A percentile compares a stretch with the other conserved stretches of the same genome.
Evolutionary conservation across 306 rosid species (phyloP).

Genomic region (Casuarina cunninghamiana): DNA sequence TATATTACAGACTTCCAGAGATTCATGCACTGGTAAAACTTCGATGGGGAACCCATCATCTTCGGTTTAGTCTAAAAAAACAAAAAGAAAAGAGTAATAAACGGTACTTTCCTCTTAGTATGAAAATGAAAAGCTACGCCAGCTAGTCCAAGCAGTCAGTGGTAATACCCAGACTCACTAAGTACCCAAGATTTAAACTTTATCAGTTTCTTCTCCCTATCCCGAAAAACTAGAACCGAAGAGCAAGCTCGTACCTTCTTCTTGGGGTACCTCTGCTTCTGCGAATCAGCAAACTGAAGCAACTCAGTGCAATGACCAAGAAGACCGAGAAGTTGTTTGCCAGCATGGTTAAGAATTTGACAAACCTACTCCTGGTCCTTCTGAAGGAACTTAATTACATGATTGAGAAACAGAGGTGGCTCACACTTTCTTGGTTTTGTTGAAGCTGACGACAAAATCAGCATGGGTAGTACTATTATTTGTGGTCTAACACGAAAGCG

Average conservation of each 20-base stretch:
- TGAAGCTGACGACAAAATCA: neutral
- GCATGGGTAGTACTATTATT: neutral
- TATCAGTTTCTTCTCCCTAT: slow-evolving; percentile 14
- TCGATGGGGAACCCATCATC: neutral
- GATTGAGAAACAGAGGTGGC: neutral
- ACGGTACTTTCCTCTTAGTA: no score
- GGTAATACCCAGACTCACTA: neutral
- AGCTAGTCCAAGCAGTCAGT: neutral
- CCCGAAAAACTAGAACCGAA: slow-evolving; percentile 1
- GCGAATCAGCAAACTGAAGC: slow-evolving; percentile 46
- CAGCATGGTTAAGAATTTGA: slow-evolving; percentile 35
- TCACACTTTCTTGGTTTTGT: neutral
- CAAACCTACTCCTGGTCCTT: neutral
- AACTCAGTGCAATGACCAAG: slow-evolving; percentile 33
- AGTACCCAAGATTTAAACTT: slow-evolving; percentile 15
- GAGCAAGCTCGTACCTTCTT: slow-evolving; percentile 49
- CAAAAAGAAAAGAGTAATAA: no score
- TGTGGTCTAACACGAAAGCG: neutral
- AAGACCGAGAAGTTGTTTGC: slow-evolving; percentile 26
- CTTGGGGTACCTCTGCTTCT: slow-evolving; percentile 49
- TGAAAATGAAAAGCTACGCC: neutral
- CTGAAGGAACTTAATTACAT: neutral
- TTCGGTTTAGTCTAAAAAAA: slow-evolving; percentile 1
- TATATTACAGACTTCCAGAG: neutral
- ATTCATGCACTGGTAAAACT: neutral